Conservation (phyloP, 768 basidiomycete species). For the Rossbeevera mucosa region DNA sequence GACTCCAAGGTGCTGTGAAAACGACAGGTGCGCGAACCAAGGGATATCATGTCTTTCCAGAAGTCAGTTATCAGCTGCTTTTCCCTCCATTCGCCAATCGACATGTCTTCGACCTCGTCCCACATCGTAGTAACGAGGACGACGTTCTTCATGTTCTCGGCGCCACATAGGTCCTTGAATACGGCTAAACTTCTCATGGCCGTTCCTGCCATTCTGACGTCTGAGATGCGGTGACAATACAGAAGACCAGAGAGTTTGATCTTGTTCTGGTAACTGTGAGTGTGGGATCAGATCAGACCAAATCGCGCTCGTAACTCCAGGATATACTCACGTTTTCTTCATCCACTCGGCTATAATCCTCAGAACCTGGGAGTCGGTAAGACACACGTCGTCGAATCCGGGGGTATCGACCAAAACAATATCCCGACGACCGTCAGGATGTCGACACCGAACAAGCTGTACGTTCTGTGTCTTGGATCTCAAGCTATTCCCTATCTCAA, state of each 20-base stretch:
- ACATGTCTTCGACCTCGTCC: conserved; percentile 6
- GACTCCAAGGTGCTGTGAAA: conserved; percentile 9
- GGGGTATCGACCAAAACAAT: conserved; percentile 18
- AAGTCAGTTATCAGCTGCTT: conserved; percentile 7
- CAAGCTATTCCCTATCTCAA: not conserved
- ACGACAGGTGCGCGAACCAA: conserved; percentile 11
- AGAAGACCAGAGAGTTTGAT: conserved; percentile 12
- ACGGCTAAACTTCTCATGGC: conserved; percentile 8
- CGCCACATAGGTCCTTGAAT: conserved; percentile 12
- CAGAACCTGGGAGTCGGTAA: conserved; percentile 9
- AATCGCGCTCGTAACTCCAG: not conserved
- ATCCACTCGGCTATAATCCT: conserved; percentile 13
- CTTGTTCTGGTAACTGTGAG: conserved; percentile 5
- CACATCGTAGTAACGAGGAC: conserved; percentile 21
- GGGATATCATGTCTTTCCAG: conserved; percentile 13
- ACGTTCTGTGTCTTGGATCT: conserved; percentile 8
- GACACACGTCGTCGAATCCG: conserved; percentile 14
- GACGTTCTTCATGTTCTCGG: conserved; percentile 9
- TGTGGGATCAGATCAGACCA: not conserved
- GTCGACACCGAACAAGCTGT: conserved; percentile 6
- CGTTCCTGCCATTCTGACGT: conserved; percentile 9
- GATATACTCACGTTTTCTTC: conserved; percentile 11
- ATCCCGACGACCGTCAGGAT: conserved; percentile 12
- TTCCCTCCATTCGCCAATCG: conserved; percentile 9
- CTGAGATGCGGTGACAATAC: conserved; percentile 14